Evolutionary conservation across 495 filamentous ascomycete species (phyloP).

Genomic region (Daldinia loculata): DNA sequence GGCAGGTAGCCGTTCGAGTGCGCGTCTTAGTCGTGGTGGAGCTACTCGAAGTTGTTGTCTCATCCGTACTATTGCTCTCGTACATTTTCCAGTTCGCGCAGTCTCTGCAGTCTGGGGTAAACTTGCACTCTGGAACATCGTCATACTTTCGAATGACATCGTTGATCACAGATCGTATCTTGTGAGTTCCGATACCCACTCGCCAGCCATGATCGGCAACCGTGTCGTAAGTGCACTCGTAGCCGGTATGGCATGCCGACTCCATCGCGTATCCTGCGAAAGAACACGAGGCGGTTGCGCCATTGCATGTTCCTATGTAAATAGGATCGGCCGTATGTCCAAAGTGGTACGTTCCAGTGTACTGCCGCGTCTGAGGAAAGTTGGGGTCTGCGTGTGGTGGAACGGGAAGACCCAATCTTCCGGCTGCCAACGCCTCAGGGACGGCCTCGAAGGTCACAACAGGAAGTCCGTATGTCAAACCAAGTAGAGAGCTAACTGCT

Average conservation of each 20-base stretch:
- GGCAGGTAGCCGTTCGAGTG: conserved; percentile 83
- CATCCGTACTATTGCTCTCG: conserved; percentile 83
- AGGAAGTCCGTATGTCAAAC: conserved; percentile 88
- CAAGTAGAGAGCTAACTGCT: conserved; percentile 82
- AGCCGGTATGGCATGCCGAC: conserved; percentile 86
- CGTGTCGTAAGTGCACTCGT: conserved; percentile 89
- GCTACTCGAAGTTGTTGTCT: conserved; percentile 66
- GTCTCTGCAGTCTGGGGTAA: conserved; percentile 81
- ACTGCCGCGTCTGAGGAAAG: conserved; percentile 71
- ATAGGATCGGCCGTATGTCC: conserved; percentile 96
- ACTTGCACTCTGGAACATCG: conserved; percentile 73
- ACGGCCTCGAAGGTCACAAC: conserved; percentile 90
- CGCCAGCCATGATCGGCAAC: conserved; percentile 91
- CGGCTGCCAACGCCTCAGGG: conserved; percentile 86
- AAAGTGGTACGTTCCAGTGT: conserved; percentile 88
- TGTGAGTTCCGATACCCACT: conserved; percentile 83
- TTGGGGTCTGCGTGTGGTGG: conserved; percentile 79
- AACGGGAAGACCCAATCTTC: conserved; percentile 83
- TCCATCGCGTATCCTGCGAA: conserved; percentile 96
- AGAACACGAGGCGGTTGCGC: conserved; percentile 84
- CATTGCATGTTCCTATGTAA: conserved; percentile 93
- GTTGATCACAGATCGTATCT: conserved; percentile 81
- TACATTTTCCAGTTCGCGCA: conserved; percentile 95
- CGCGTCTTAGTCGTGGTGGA: conserved; percentile 66
- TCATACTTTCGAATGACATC: conserved; percentile 88